Conservation (phyloP, 2,329 filamentous ascomycete species). For the Apiospora koreana region DNA sequence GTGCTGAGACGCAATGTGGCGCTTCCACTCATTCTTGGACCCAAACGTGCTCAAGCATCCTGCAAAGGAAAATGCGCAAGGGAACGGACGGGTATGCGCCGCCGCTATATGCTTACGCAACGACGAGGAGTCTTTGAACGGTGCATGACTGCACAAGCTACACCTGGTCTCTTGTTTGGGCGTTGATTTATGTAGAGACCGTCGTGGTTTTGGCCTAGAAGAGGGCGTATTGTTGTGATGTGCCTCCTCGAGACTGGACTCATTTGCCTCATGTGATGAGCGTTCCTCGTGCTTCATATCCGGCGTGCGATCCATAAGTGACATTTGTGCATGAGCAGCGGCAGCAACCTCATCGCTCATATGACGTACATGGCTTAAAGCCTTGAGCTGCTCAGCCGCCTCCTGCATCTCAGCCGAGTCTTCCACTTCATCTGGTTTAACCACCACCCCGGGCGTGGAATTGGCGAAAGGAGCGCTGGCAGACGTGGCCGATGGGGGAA, state of each 20-base stretch:
- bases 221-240: conserved; percentile 35
- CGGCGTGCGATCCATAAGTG: conserved; percentile 26
- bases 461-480: conserved; percentile 24
- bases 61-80: conserved; percentile 83
- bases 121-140: conserved; percentile 68
- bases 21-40: conserved; percentile 97
- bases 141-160: conserved; percentile 61
- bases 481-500: conserved; percentile 26
- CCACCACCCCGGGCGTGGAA: conserved; percentile 30
- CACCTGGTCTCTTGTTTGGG: conserved; percentile 64
- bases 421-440: conserved; percentile 52
- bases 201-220: conserved; percentile 44
- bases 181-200: conserved; percentile 48
- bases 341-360: conserved; percentile 45
- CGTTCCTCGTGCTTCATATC: conserved; percentile 42
- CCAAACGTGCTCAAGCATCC: conserved; percentile 83
- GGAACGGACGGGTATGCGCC: conserved; percentile 73
- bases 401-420: conserved; percentile 71
- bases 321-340: conserved; percentile 24
- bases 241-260: conserved; percentile 42
- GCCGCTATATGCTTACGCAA: conserved; percentile 68
- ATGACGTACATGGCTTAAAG: conserved; percentile 63
- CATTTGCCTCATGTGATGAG: conserved; percentile 41
- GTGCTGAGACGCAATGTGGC: conserved; percentile 90
- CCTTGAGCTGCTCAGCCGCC: conserved; percentile 67